Conservation (phyloP, 2,329 filamentous ascomycete genomes). For the Xylaria sp. region DNA sequence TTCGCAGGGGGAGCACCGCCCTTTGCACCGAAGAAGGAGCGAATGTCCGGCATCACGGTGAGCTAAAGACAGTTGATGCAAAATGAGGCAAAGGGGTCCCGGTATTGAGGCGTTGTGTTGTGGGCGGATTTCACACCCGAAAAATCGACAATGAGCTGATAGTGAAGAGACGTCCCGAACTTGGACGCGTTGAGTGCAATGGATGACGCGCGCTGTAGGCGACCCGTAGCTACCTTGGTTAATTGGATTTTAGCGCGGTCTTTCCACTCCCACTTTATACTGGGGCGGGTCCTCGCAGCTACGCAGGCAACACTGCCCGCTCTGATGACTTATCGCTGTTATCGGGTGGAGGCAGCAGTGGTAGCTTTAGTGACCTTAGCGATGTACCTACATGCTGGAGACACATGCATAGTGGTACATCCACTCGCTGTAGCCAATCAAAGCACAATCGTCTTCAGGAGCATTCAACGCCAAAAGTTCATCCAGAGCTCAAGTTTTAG, state of each 20-base stretch:
- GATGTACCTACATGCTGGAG: background rate
- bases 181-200: slow-evolving; percentile 26
- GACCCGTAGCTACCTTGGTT: background rate
- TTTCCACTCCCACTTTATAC: background rate
- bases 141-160: slow-evolving; percentile 1
- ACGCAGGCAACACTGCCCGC: background rate
- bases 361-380: background rate
- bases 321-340: background rate
- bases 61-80: background rate
- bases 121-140: background rate
- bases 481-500: background rate
- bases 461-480: slow-evolving; percentile 20
- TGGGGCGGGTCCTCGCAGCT: background rate
- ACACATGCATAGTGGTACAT: background rate
- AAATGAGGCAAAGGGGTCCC: background rate
- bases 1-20: slow-evolving; percentile 62
- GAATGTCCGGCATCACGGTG: slow-evolving; percentile 80
- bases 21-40: slow-evolving; percentile 87
- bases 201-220: slow-evolving; percentile 28
- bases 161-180: slow-evolving; percentile 2
- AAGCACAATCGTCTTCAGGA: background rate
- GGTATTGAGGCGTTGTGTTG: background rate
- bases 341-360: background rate
- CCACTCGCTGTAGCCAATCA: slow-evolving; percentile 17
- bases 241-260: slow-evolving; percentile 3